Evolutionary conservation across 2,329 filamentous ascomycete genomes (phyloP).

Genomic region (Sarocladium strictum): DNA sequence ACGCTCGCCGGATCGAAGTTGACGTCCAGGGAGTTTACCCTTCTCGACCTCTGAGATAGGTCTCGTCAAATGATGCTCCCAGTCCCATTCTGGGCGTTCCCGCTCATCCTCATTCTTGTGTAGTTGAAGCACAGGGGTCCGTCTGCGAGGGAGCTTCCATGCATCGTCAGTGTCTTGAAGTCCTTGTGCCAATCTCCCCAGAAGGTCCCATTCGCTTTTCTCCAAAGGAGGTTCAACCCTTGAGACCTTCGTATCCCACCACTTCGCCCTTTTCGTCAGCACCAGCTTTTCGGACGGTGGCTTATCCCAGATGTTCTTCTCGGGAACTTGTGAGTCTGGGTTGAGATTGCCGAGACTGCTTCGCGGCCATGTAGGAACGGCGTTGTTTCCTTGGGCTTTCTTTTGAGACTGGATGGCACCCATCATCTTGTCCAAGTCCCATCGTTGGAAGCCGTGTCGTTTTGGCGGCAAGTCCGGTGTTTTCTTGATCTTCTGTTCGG

Average conservation of each 20-base stretch:
- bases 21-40: conserved; percentile 16
- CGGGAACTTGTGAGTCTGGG: conserved; percentile 31
- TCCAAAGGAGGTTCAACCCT: conserved; percentile 50
- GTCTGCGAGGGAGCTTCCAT: conserved; percentile 26
- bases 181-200: conserved; percentile 41
- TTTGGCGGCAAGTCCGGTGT: background rate
- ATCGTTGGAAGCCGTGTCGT: background rate
- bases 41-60: conserved; percentile 34
- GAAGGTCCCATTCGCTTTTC: conserved; percentile 47
- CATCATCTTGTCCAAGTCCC: background rate
- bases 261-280: conserved; percentile 37
- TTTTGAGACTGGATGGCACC: background rate
- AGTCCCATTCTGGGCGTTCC: conserved; percentile 28
- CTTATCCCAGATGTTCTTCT: conserved; percentile 43
- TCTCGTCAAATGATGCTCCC: conserved; percentile 34
- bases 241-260: conserved; percentile 39
- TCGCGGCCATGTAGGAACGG: background rate
- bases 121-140: conserved; percentile 13
- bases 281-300: conserved; percentile 31
- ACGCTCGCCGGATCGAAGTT: conserved; percentile 27
- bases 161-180: conserved; percentile 25
- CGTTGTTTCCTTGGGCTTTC: background rate
- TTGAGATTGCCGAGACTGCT: conserved; percentile 18
- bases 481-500: background rate
- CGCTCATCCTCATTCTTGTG: background rate